phyloP scores from a whole-genome alignment of 2,329 filamentous ascomycete genomes.

The Didymella arachidicola region DNA sequence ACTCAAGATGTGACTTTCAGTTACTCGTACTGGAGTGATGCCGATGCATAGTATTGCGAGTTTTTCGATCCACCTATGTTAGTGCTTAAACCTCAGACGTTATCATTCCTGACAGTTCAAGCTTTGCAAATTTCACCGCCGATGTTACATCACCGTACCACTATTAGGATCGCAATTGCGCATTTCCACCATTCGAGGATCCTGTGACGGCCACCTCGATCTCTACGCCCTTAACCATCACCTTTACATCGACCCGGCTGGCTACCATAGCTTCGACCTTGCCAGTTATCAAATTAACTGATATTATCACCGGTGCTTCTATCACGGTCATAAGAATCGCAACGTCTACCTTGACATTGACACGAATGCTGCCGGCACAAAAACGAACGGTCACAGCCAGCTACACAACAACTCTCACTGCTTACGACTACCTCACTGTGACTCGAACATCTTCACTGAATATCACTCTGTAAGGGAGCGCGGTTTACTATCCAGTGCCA shows the following conservation, averaged over 20 bases:
- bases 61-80: slow-evolving; percentile 30
- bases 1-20: slow-evolving; percentile 30
- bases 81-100: slow-evolving; percentile 10
- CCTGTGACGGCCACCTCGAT: background rate
- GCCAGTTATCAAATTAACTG: background rate
- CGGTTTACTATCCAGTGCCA: background rate
- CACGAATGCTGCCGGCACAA: background rate
- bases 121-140: background rate
- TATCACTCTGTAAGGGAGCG: too few species aligned
- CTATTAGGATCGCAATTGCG: slow-evolving; percentile 6
- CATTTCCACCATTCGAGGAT: slow-evolving; percentile 6
- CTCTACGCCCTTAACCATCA: background rate
- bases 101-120: background rate
- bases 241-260: background rate
- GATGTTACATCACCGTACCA: slow-evolving; percentile 4
- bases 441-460: too few species aligned
- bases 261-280: background rate
- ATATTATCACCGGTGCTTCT: background rate
- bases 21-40: slow-evolving; percentile 30
- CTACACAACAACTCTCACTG: background rate
- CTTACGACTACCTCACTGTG: background rate
- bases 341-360: background rate
- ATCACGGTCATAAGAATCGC: background rate
- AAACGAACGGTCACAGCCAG: background rate
- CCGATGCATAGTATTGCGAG: slow-evolving; percentile 34